Evolutionary conservation across 2,329 filamentous ascomycete genomes (phyloP), one percentile per base, ranked within the genome.

Genomic region (Trichothecium sympodiale): DNA sequence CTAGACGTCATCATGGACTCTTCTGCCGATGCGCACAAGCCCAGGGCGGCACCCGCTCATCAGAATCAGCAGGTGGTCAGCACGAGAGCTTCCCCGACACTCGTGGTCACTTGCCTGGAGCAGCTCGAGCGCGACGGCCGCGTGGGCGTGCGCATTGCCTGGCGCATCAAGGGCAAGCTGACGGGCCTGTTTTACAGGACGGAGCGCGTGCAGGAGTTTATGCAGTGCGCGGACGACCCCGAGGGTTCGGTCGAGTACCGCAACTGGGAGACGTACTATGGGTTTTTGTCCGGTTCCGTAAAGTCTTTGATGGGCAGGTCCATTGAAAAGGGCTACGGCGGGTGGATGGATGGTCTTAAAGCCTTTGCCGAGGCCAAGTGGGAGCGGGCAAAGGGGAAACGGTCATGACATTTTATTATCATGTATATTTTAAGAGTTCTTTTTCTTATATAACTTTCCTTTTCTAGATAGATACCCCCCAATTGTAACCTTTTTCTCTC

Each of bases 191-290:
- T 61, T 37, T 43, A 64, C 28, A 46, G 50, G 12, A 48, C 47
- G 4, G 61, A 67, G 51, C 49, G 61, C 32, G 55, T 64, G 12
- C 63, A 67, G 48, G 64, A 67, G 45, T 55, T 65, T 38, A 44
- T 60, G 23, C 37, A 45, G 34, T 37, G 28, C 16, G 36, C 29
- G 14, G 51, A 49, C 29, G 48, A 50, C 20, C 46, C 39, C 8
- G 50, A 48, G 29, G 47, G 49, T 16, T 44, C 39, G 9, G 61
- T 56, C 15, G 55, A 58, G 41, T 67, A 65, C 44, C 45, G 39
- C 10, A 60, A 55, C 48, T 65, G 56, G 56, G 62, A 68, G 53
- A 67, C 63, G n/a, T 65, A 64, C 43, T 57, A 59, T 28, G 62
- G 64, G 0, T 33, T 52, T 5, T 27, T 66, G 38, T 56, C 52